Evolutionary conservation across 495 filamentous ascomycete genomes (phyloP), one percentile per base, ranked within the genome.

Genomic region (Sabuloglossum arenarium): DNA sequence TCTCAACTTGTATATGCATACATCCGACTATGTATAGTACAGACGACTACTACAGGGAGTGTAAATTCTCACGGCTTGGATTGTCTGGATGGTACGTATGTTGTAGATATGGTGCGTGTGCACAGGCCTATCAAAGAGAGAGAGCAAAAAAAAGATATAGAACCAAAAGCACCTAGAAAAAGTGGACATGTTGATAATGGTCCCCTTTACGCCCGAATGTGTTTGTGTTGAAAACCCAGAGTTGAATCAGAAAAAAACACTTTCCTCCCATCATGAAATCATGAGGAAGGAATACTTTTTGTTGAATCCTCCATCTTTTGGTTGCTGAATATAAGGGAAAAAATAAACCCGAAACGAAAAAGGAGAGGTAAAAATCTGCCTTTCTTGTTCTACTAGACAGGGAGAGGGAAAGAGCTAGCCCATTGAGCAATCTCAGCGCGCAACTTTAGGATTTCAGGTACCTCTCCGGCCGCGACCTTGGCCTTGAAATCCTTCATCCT

Each of bases 401-500:
- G 91, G 46, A 98, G 80, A 63, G 91, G 91, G 85, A 94, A 97
- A 53, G 80, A 81, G 67, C 77, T 75, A 66, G 86, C 86, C 93
- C 93, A 98, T 46, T 69, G 70, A 46, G 85, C 72, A 65, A 98
- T 84, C 78, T 97, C 90, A 76, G 86, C 82, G 75, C 79, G 84
- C 65, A 96, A 75, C 59, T 77, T 79, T 59, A 79, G 75, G 68
- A 98, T 85, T 74, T 86, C 85, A 50, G 77, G 65, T 45, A 94
- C 77, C 61, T 82, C 78, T 52, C 86, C 88, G 58, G 73, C 72
- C 54, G 85, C 77, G 55, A 94, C 85, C 77, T 86, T 88, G 64
- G 82, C 81, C 74, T 88, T 90, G 82, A 98, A 98, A 75, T 98
- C 93, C 81, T 97, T 97, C 64, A 88, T 85, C 80, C 90, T 95